phyloP scores from a whole-genome alignment of 306 rosid species.

The Quercus engelmannii region DNA sequence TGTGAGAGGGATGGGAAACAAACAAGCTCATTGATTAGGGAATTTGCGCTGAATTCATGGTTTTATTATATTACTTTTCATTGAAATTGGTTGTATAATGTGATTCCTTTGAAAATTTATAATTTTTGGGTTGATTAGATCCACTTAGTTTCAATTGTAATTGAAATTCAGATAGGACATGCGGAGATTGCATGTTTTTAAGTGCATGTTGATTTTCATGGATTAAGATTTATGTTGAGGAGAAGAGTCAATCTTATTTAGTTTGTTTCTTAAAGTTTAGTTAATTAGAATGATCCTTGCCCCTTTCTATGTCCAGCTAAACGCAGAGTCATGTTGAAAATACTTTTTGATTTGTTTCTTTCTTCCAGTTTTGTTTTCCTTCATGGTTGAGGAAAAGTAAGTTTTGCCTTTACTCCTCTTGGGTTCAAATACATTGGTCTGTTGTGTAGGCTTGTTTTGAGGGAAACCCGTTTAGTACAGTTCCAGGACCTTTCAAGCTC shows the following conservation, averaged over 20 bases:
- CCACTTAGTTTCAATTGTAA: neutral
- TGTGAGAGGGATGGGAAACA: neutral
- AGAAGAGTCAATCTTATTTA: neutral
- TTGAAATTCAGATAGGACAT: neutral
- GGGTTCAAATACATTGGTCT: neutral
- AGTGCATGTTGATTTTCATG: neutral
- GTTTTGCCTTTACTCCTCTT: neutral
- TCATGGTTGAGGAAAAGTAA: neutral
- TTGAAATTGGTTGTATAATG: neutral
- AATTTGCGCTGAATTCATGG: neutral
- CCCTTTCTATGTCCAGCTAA: neutral
- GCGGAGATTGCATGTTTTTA: neutral
- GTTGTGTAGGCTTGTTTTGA: slow-evolving; percentile 81
- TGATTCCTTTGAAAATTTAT: neutral
- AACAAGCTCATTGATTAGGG: neutral
- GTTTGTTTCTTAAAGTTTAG: neutral
- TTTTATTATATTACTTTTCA: neutral
- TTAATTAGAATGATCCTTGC: neutral
- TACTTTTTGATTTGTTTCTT: neutral
- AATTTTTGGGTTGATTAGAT: neutral
- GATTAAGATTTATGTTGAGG: neutral
- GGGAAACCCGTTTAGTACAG: slow-evolving; percentile 94
- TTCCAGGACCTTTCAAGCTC: slow-evolving; percentile 98
- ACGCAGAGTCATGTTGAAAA: neutral
- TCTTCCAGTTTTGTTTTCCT: neutral